These are phyloP conservation scores for Myxozyma vanderwaltii DNA, from an alignment of 805 yeast genomes.

Conservation along the genomic window DNA sequence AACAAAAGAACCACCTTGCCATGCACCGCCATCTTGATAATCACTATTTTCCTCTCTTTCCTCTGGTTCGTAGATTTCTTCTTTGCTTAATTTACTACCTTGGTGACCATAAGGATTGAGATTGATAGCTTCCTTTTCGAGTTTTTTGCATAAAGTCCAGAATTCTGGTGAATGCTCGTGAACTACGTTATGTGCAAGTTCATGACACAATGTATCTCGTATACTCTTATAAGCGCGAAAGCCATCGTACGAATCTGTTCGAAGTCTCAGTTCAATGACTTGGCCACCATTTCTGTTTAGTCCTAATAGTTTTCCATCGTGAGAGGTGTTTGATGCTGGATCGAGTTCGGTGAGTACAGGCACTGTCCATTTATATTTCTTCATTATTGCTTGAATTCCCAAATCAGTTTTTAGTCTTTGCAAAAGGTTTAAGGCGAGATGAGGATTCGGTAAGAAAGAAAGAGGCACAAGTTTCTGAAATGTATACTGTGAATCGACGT, in stretches of 20 bases:
- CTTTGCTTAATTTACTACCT: constrained; percentile 13
- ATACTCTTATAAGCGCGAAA: constrained; percentile 43
- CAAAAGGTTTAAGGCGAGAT: constrained; percentile 38
- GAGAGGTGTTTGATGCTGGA: constrained; percentile 44
- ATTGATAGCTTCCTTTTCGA: constrained; percentile 42
- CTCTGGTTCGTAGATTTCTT: constrained; percentile 11
- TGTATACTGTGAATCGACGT: constrained; percentile 37
- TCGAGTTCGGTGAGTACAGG: constrained; percentile 45
- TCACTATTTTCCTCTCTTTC: constrained; percentile 19
- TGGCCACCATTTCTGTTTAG: constrained; percentile 43
- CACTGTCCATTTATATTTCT: constrained; percentile 42
- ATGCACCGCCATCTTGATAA: constrained; percentile 27
- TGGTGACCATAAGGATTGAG: constrained; percentile 22
- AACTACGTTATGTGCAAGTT: constrained; percentile 45
- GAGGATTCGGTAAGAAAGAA: constrained; percentile 40
- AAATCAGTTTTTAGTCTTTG: constrained; percentile 42
- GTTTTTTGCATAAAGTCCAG: constrained; percentile 41
- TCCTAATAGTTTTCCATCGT: constrained; percentile 40
- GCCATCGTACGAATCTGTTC: constrained; percentile 46
- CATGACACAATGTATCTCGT: constrained; percentile 45
- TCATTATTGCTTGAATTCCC: constrained; percentile 45
- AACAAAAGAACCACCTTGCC: constrained; percentile 30
- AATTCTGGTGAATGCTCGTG: constrained; percentile 43
- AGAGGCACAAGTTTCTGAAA: constrained; percentile 41
- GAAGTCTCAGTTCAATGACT: constrained; percentile 43